Conservation (phyloP, 2,329 filamentous ascomycete genomes). For the Daldinia eschscholtzii region DNA sequence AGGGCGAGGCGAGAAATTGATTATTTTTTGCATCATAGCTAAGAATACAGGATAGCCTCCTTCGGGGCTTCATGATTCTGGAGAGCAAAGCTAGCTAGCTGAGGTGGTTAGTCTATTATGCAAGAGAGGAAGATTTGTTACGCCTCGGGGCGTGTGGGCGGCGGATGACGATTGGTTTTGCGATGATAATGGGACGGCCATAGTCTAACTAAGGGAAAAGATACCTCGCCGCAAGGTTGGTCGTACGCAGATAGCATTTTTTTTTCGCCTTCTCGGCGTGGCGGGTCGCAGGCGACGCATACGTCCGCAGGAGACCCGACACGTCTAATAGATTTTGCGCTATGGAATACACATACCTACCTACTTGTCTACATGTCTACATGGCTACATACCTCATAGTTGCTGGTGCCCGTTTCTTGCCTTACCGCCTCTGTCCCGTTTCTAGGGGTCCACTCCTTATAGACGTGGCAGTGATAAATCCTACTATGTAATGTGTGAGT, state of each 20-base stretch:
- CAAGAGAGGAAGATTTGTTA: slow-evolving; percentile 21
- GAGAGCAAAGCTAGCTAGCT: slow-evolving; percentile 10
- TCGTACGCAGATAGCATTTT: slow-evolving; percentile 19
- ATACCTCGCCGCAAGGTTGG: slow-evolving; percentile 38
- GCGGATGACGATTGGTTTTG: slow-evolving; percentile 30
- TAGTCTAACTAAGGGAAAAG: slow-evolving; percentile 18
- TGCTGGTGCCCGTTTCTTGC: slow-evolving; percentile 15
- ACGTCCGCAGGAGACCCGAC: slow-evolving; percentile 26
- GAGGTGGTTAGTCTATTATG: slow-evolving; percentile 5
- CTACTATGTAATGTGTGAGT: slow-evolving; percentile 9
- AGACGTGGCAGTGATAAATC: slow-evolving; percentile 33
- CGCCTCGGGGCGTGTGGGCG: slow-evolving; percentile 24
- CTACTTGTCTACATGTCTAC: too few species aligned
- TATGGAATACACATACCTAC: slow-evolving; percentile 17
- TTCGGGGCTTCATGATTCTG: slow-evolving; percentile 20
- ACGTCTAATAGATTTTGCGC: slow-evolving; percentile 39
- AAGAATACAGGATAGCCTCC: slow-evolving; percentile 36
- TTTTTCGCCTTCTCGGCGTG: slow-evolving; percentile 29
- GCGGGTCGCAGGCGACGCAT: slow-evolving; percentile 26
- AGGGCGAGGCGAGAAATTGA: slow-evolving; percentile 38
- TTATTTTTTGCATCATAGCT: slow-evolving; percentile 32
- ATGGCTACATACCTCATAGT: not conserved
- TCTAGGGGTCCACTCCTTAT: slow-evolving; percentile 9
- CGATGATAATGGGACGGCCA: slow-evolving; percentile 26
- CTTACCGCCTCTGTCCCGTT: slow-evolving; percentile 21